Base-by-base conservation (phyloP, 768 basidiomycete genomes). In the Boletellus ananas region DNA sequence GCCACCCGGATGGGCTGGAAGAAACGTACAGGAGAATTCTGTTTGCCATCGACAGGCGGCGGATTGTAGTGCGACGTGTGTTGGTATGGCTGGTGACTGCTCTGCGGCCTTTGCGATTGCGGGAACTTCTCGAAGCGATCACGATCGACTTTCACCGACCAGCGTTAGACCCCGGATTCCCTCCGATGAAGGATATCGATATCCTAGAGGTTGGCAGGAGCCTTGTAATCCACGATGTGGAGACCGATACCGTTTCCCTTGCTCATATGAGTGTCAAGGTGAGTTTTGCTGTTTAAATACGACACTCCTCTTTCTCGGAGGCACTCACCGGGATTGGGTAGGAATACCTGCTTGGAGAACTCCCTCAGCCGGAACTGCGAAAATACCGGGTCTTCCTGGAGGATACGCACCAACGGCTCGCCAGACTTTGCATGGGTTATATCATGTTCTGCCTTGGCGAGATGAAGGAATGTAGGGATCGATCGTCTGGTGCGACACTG, bases 1-100 rank as follows among this genome's bases (percentile, higher is more conserved):
- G 44, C 17, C 59, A 58, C 13, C 57, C 58, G 1, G 40, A 38
- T 9, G 57, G 60, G 27, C 20, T 62, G 2, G 52, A 64, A 18
- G 62, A 61, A 33, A 64, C 62, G 0, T 58, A 61, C 16, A 43
- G 57, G 14, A 53, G 62, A 10, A 64, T 61, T 18, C 49, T 64
- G 3, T 23, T 39, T 4, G 37, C 39, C 1, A 49, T 64, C 0
- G 43, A 61, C n/a, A 25, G 27, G 4, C 23, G 17, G 8, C 41
- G 3, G 0, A 2, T 17, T 9, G 27, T 46, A 7, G 58, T 40
- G 3, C 45, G 43, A 0, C 48, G 51, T 40, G 58, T 14, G 8
- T 36, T 59, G 27, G 21, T 40, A 12, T 59, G 58, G 57, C 45
- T 59, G 2, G 58, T 56, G 13, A 6, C 35, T 3, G 50, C 48